A percentile compares a stretch with the other conserved stretches of the same genome.
Conservation (phyloP, 192 early-diverging fungal species). For the Chytriomyces sp. region DNA sequence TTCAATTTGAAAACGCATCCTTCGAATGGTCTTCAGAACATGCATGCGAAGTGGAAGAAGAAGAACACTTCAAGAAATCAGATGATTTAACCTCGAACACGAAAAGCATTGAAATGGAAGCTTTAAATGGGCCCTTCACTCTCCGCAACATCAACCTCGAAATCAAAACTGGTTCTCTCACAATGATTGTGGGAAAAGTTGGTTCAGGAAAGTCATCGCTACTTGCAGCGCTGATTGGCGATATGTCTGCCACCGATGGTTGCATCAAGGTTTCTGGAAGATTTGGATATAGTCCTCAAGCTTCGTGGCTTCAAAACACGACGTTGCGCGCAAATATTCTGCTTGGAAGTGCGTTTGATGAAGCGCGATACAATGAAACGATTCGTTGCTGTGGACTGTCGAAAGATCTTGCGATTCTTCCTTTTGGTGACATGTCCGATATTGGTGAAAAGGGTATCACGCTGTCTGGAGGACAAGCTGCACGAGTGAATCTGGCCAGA, state of each 20-base stretch:
- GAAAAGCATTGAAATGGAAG: not conserved
- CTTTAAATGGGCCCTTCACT: slow-evolving; percentile 45
- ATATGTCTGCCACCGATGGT: slow-evolving; percentile 78
- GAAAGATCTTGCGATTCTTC: slow-evolving; percentile 39
- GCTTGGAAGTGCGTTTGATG: slow-evolving; percentile 49
- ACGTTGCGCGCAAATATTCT: slow-evolving; percentile 76
- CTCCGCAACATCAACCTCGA: slow-evolving; percentile 56
- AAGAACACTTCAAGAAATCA: not conserved
- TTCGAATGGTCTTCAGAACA: slow-evolving; percentile 4
- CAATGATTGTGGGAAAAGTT: slow-evolving; percentile 76
- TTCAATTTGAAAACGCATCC: not conserved
- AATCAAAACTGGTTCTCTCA: slow-evolving; percentile 65
- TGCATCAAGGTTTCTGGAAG: slow-evolving; percentile 36
- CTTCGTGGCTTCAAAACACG: slow-evolving; percentile 38
- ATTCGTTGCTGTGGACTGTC: slow-evolving; percentile 36
- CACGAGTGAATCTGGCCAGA: slow-evolving; percentile 78
- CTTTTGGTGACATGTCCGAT: slow-evolving; percentile 40
- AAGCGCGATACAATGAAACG: not conserved
- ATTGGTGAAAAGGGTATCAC: slow-evolving; percentile 52
- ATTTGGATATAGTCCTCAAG: slow-evolving; percentile 47
- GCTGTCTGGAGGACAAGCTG: slow-evolving; percentile 66
- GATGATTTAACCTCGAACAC: no score
- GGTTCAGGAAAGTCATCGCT: slow-evolving; percentile 76
- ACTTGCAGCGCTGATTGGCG: slow-evolving; percentile 67
- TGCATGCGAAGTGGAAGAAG: not conserved